Percentiles rank a stretch among this genome's conserved stretches.
These are phyloP conservation scores for Myochromella boudieri DNA, from an alignment of 768 basidiomycete species.

Conservation along the genomic window DNA sequence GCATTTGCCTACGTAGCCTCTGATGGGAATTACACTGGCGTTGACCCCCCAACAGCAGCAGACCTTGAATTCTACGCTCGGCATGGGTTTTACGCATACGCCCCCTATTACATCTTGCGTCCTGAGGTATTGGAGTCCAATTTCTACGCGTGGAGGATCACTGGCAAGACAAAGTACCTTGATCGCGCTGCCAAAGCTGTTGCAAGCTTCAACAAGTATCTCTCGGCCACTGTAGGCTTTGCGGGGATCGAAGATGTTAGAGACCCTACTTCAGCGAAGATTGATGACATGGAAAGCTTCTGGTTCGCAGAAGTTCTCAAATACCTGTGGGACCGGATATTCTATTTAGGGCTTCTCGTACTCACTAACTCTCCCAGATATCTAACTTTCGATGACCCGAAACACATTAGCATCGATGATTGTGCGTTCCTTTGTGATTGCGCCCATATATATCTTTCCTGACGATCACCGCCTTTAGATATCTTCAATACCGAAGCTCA, in stretches of 20 bases:
- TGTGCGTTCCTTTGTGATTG: constrained; percentile 38
- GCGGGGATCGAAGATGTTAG: constrained; percentile 59
- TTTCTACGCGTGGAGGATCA: constrained; percentile 76
- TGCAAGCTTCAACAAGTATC: constrained; percentile 53
- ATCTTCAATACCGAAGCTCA: constrained; percentile 75
- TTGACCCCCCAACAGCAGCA: constrained; percentile 28
- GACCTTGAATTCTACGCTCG: constrained; percentile 55
- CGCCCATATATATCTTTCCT: constrained; percentile 1
- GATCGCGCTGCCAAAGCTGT: constrained; percentile 61
- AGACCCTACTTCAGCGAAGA: constrained; percentile 34
- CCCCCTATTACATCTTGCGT: constrained; percentile 57
- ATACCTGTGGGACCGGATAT: constrained; percentile 48
- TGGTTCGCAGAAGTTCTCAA: constrained; percentile 76
- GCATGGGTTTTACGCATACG: constrained; percentile 64
- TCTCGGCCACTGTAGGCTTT: constrained; percentile 40
- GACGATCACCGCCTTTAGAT: constrained; percentile 27
- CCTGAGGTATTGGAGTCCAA: constrained; percentile 80
- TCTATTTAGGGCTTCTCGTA: background rate
- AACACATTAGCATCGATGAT: constrained; percentile 58
- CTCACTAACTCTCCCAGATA: constrained; percentile 37
- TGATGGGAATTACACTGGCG: constrained; percentile 62
- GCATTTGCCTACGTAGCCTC: constrained; percentile 57
- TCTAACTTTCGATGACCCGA: constrained; percentile 71
- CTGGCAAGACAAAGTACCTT: constrained; percentile 67
- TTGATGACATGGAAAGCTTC: constrained; percentile 66